phyloP scores from a whole-genome alignment of 2,329 filamentous ascomycete genomes.

The Aureobasidium sp. region DNA sequence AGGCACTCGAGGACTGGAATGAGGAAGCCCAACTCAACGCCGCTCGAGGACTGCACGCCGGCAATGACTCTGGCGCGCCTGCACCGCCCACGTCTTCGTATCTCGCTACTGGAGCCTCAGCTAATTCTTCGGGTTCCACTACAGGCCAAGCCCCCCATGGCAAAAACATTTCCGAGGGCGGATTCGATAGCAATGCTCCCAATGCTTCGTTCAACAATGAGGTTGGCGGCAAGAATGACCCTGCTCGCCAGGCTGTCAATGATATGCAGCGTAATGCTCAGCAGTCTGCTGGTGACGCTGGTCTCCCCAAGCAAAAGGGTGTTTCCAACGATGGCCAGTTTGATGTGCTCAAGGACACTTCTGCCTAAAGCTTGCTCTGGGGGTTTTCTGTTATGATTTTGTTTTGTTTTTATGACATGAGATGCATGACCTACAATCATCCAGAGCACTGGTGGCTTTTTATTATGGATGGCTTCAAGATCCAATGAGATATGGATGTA shows the following conservation, averaged over 20 bases:
- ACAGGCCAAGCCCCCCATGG: constrained; percentile 40
- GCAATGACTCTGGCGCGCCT: constrained; percentile 25
- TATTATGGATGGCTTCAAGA: background rate
- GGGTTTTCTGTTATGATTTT: background rate
- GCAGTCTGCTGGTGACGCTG: constrained; percentile 11
- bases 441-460: constrained; percentile 1
- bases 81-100: constrained; percentile 3
- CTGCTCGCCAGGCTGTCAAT: constrained; percentile 43
- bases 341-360: constrained; percentile 7
- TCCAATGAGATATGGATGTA: background rate
- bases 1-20: constrained; percentile 34
- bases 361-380: background rate
- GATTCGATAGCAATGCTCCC: constrained; percentile 33
- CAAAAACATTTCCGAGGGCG: constrained; percentile 44
- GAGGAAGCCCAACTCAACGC: constrained; percentile 36
- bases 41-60: constrained; percentile 20
- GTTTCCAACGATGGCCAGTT: constrained; percentile 14
- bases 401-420: background rate
- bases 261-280: constrained; percentile 19
- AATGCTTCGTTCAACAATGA: constrained; percentile 48
- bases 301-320: background rate
- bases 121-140: background rate
- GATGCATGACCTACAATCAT: background rate
- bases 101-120: background rate
- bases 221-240: constrained; percentile 51